A percentile compares a stretch with the other conserved stretches of the same genome.
Evolutionary conservation across 1,284 basidiomycete species (phyloP).

Genomic region (Heimioporus retisporus): DNA sequence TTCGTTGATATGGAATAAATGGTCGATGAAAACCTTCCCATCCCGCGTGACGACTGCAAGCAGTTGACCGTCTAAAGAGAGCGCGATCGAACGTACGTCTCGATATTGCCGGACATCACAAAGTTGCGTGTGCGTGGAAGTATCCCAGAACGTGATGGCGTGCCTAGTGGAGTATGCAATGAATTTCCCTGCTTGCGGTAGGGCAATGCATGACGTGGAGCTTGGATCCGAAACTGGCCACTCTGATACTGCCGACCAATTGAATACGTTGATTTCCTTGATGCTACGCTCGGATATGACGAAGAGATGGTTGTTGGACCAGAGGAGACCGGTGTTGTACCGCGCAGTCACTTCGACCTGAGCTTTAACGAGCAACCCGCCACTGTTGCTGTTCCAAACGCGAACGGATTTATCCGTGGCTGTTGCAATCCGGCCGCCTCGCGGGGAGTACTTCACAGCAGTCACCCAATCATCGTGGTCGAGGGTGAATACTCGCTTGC

Average conservation of each 20-base stretch:
- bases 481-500: background rate
- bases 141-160: slow-evolving; percentile 8
- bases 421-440: slow-evolving; percentile 19
- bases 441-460: slow-evolving; percentile 16
- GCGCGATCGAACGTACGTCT: background rate
- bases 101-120: background rate
- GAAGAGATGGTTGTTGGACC: slow-evolving; percentile 5
- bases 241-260: background rate
- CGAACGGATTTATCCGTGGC: slow-evolving; percentile 18
- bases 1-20: background rate
- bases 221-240: background rate
- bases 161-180: background rate
- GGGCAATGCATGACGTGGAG: background rate
- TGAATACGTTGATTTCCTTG: slow-evolving; percentile 1
- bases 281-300: slow-evolving; percentile 7
- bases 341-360: background rate
- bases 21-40: slow-evolving; percentile 1
- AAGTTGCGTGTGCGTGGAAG: background rate
- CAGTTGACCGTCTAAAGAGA: background rate
- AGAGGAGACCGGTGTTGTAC: slow-evolving; percentile 13
- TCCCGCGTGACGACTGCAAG: background rate
- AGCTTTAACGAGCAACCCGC: background rate
- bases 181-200: slow-evolving; percentile 2
- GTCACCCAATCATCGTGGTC: background rate
- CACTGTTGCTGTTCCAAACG: slow-evolving; percentile 6